Evolutionary conservation across 1,284 basidiomycete genomes (phyloP), one percentile per base, ranked within the genome.

Genomic region (Taiwanofungus camphoratus): DNA sequence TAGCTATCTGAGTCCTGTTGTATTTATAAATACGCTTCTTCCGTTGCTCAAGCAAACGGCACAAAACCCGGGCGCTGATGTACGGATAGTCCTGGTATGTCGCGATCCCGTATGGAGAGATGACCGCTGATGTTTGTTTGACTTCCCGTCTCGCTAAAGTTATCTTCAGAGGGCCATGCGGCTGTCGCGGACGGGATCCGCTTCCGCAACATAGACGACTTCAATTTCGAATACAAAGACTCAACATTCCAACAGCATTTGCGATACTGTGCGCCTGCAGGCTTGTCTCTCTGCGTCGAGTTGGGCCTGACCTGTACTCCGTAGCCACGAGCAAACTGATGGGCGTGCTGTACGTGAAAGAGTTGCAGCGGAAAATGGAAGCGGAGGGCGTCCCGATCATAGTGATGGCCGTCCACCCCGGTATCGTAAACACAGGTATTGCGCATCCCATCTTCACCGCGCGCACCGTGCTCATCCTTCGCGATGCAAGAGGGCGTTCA

Each of bases 71-170:
- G 60, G 59, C 27, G 58, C 69, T 0, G 77, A 79, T 47, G 73
- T 77, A 27, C 71, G 77, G 15, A 60, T 79, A 18, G 60, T 78
- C 5, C 65, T 64, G 33, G 77, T 77, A 31, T 34, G 69, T 24
- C 7, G 6, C 26, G 19, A 24, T 19, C 29, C 31, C 56, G 48
- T 48, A 53, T 54, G 31, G 7, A 13, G 9, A 9, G 11, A 18
- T 6, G 8, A 33, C 31, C 9, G 8, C 26, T n/a, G n/a, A 29
- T 29, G 1, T 9, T 9, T 29, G n/a, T 29, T 9, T 33, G 11
- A 33, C 31, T 16, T n/a, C n/a, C 31, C 7, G 9, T 9, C 51
- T 55, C 26, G 37, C 26, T 22, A 15, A 20, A 46, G 46, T 33
- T 57, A 31, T 43, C 45, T 31, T 50, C 51, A 5, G 50, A 51